Percentiles rank a stretch among this genome's conserved stretches.
These are phyloP conservation scores for Urtica urens DNA, from an alignment of 306 rosid species.

Conservation along the genomic window DNA sequence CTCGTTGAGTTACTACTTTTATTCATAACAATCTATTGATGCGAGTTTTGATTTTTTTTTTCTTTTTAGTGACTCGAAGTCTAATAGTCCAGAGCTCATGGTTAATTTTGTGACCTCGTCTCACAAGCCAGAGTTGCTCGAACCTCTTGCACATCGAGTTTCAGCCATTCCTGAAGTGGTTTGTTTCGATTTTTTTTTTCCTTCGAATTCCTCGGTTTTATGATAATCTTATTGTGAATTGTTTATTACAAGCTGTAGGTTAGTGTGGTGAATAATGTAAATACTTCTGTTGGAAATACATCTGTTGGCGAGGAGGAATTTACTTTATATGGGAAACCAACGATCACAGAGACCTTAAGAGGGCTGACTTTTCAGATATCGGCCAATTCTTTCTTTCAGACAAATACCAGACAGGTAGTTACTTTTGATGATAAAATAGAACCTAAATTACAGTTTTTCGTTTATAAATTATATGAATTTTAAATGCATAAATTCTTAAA, in stretches of 20 bases:
- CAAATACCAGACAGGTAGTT: constrained; percentile 79
- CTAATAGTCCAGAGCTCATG: constrained; percentile 74
- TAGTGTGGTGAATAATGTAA: constrained; percentile 70
- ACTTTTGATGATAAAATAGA: constrained; percentile 4
- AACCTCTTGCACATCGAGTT: constrained; percentile 58
- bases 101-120: constrained; percentile 95
- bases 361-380: constrained; percentile 92
- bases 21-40: not conserved
- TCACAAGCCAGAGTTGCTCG: constrained; percentile 59
- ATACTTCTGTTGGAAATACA: constrained; percentile 86
- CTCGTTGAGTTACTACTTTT: not conserved
- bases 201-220: not conserved
- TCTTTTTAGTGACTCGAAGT: constrained; percentile 47
- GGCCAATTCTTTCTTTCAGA: constrained; percentile 94
- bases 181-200: constrained; percentile 16
- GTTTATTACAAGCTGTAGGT: constrained; percentile 39
- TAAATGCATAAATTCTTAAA: constrained; percentile 10
- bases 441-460: not conserved
- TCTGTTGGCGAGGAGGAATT: constrained; percentile 88
- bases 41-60: not conserved
- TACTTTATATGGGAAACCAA: constrained; percentile 70
- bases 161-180: constrained; percentile 86
- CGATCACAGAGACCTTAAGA: constrained; percentile 74
- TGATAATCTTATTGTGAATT: not conserved
- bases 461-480: constrained; percentile 11